Conservation (phyloP, 1,284 basidiomycete species). For the Rhodofomes roseus region DNA sequence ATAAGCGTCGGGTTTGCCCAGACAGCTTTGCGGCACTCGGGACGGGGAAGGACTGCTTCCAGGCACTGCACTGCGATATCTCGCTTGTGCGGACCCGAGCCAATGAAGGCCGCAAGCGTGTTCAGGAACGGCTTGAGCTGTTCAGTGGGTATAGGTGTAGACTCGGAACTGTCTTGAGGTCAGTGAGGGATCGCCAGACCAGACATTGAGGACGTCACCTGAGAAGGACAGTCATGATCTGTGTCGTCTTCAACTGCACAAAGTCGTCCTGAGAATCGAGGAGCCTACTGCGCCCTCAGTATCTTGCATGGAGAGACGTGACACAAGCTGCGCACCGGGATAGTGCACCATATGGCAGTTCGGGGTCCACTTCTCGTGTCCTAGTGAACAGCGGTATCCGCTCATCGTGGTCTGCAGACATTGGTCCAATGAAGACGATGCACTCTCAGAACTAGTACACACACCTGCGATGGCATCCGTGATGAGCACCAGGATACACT, state of each 20-base stretch:
- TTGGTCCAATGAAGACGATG: neutral
- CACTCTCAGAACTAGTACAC: conserved; percentile 7
- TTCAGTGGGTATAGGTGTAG: conserved; percentile 47
- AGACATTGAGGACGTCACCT: conserved; percentile 37
- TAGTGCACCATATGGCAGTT: conserved; percentile 83
- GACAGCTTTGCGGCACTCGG: conserved; percentile 71
- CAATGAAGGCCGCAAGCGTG: conserved; percentile 61
- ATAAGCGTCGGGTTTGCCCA: conserved; percentile 71
- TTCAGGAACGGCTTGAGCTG: conserved; percentile 67
- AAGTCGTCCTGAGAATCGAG: conserved; percentile 91
- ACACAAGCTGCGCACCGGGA: conserved; percentile 54
- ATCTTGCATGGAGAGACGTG: neutral
- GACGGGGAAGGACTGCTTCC: conserved; percentile 80
- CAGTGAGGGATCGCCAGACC: neutral
- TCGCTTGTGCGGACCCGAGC: conserved; percentile 63
- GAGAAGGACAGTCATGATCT: conserved; percentile 86
- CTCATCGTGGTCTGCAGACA: conserved; percentile 65
- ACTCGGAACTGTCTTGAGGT: conserved; percentile 52
- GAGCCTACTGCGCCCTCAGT: conserved; percentile 42
- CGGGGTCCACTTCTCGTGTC: conserved; percentile 60
- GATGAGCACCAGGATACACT: conserved; percentile 88
- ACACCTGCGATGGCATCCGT: conserved; percentile 84
- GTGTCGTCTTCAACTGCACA: conserved; percentile 84
- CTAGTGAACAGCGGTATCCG: conserved; percentile 71
- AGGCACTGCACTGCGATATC: conserved; percentile 91